Conservation (phyloP, 805 yeast genomes). For the Spathaspora passalidarum region DNA sequence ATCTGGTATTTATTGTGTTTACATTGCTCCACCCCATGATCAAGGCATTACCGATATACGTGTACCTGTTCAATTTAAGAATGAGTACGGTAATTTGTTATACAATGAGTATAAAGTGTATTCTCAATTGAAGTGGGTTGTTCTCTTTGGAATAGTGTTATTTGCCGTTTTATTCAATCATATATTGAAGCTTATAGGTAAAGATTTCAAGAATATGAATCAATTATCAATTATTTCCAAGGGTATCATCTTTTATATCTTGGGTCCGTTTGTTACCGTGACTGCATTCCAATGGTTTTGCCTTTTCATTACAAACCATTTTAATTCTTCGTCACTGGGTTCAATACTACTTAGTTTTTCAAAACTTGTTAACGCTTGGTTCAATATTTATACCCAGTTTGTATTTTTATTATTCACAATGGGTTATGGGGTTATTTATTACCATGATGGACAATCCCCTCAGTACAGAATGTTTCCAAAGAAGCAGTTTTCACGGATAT, state of each 20-base stretch:
- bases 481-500: constrained; percentile 1
- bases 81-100: constrained; percentile 24
- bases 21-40: constrained; percentile 21
- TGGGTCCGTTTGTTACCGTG: constrained; percentile 17
- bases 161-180: constrained; percentile 22
- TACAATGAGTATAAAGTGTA: constrained; percentile 15
- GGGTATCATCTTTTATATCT: constrained; percentile 22
- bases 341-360: neutral
- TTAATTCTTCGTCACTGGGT: constrained; percentile 5
- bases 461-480: constrained; percentile 23
- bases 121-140: constrained; percentile 12
- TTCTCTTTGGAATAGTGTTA: constrained; percentile 14
- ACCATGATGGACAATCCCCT: constrained; percentile 18
- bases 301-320: constrained; percentile 13
- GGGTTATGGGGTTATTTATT: constrained; percentile 35
- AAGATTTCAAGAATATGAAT: constrained; percentile 24
- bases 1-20: constrained; percentile 30
- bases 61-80: constrained; percentile 19
- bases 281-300: constrained; percentile 1
- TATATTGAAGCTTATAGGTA: constrained; percentile 23
- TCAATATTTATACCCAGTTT: constrained; percentile 8
- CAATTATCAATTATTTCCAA: constrained; percentile 26
- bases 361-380: constrained; percentile 4
- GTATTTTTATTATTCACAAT: constrained; percentile 25
- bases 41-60: constrained; percentile 8